A percentile compares a stretch with the other conserved stretches of the same genome.
Conservation (phyloP, 768 basidiomycete genomes). For the Leccinum aurantiacum region DNA sequence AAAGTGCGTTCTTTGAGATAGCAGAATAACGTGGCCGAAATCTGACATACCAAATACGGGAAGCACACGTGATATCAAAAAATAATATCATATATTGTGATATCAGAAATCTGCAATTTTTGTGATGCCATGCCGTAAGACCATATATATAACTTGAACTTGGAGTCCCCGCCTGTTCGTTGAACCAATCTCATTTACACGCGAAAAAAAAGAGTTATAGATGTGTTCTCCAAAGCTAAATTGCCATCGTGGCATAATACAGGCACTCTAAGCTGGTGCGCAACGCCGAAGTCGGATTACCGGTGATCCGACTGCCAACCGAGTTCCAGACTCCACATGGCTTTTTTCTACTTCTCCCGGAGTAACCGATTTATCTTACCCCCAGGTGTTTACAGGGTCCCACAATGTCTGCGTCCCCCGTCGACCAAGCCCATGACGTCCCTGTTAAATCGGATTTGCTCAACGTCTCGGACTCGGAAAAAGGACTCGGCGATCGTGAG, state of each 20-base stretch:
- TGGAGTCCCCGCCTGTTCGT: too few species aligned
- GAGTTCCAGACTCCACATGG: not conserved
- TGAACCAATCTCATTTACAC: not conserved
- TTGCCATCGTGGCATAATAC: too few species aligned
- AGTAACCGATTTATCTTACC: not conserved
- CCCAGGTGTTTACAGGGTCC: not conserved
- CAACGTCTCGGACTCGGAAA: not conserved
- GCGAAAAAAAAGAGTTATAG: not conserved
- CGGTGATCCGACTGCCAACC: not conserved
- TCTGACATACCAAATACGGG: too few species aligned
- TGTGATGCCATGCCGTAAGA: not conserved
- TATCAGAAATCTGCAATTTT: too few species aligned
- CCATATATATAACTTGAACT: too few species aligned
- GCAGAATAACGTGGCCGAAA: too few species aligned
- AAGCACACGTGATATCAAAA: too few species aligned
- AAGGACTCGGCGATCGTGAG: not conserved
- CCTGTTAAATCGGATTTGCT: not conserved
- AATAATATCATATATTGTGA: too few species aligned
- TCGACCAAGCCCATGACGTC: not conserved
- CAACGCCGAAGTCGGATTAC: not conserved
- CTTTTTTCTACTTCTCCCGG: not conserved
- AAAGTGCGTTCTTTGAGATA: too few species aligned
- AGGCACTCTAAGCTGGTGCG: not conserved
- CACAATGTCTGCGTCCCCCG: slow-evolving; percentile 7
- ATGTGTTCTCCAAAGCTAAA: too few species aligned